These are phyloP conservation scores for Fraxinus pennsylvanica DNA, from an alignment of 257 asterid species.

Conservation along the genomic window DNA sequence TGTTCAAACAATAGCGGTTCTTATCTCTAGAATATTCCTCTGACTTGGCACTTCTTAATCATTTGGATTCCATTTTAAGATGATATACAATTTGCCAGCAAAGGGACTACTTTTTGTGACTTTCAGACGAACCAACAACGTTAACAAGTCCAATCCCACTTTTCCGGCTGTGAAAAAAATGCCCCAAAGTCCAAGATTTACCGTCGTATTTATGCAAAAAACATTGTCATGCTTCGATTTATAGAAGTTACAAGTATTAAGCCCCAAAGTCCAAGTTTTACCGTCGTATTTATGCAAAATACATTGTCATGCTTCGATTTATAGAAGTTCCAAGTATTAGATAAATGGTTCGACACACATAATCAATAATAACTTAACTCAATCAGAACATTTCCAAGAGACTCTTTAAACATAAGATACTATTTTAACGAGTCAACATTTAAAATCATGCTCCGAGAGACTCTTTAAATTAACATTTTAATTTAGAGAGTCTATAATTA, in stretches of 20 bases:
- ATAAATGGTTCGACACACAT: not conserved
- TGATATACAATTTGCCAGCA: constrained; percentile 29
- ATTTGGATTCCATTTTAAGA: constrained; percentile 23
- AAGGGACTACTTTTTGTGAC: not conserved
- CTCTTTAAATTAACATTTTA: no score
- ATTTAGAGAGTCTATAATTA: no score
- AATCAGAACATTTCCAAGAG: no score
- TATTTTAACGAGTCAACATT: no score
- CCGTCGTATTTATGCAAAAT: no score
- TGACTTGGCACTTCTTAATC: constrained; percentile 13
- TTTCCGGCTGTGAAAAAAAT: not conserved
- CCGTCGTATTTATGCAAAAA: no score
- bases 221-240: not conserved
- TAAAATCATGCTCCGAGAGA: no score
- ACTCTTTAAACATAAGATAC: no score
- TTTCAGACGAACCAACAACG: constrained; percentile 10
- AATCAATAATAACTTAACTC: no score
- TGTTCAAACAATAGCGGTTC: not conserved
- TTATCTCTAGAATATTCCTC: constrained; percentile 28
- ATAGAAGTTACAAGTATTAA: no score
- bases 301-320: not conserved
- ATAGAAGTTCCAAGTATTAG: no score
- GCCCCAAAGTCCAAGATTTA: not conserved
- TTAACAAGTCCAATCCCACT: not conserved
- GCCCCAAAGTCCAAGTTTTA: not conserved